These are phyloP conservation scores for Aspergillus sp. DNA, from an alignment of 2,329 filamentous ascomycete species.

Conservation along the genomic window DNA sequence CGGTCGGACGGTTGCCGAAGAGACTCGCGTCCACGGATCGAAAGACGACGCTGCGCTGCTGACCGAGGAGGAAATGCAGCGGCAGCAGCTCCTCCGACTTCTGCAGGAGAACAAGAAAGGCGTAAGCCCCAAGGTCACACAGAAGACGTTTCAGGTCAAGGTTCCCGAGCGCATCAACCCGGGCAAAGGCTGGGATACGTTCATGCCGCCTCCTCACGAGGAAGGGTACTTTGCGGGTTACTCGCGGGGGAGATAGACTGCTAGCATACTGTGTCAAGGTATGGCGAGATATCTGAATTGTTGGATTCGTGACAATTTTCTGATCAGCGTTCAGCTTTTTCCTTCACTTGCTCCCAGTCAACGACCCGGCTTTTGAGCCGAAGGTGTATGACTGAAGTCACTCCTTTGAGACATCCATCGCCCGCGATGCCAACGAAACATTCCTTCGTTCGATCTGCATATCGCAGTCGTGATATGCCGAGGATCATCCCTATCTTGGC, in stretches of 20 bases:
- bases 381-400: not conserved
- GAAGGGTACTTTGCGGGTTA: slow-evolving; percentile 3
- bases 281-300: not conserved
- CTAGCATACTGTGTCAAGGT: not conserved
- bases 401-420: not conserved
- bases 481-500: not conserved
- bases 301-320: not conserved
- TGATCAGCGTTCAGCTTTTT: not conserved
- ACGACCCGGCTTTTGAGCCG: not conserved
- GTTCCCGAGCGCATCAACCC: slow-evolving; percentile 22
- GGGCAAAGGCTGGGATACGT: slow-evolving; percentile 22
- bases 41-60: slow-evolving; percentile 20
- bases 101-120: slow-evolving; percentile 30
- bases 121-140: slow-evolving; percentile 15
- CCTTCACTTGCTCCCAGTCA: not conserved
- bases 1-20: slow-evolving; percentile 13
- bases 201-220: slow-evolving; percentile 13
- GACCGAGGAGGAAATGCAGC: slow-evolving; percentile 41
- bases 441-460: not conserved
- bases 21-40: slow-evolving; percentile 7
- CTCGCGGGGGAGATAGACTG: not conserved
- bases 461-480: not conserved
- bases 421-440: not conserved
- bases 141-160: slow-evolving; percentile 30
- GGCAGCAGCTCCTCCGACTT: slow-evolving; percentile 38